Percentiles rank a stretch among this genome's conserved stretches.
Evolutionary conservation across 164 flowering plant species (phyloP).

Genomic region (Amborella trichopoda): DNA sequence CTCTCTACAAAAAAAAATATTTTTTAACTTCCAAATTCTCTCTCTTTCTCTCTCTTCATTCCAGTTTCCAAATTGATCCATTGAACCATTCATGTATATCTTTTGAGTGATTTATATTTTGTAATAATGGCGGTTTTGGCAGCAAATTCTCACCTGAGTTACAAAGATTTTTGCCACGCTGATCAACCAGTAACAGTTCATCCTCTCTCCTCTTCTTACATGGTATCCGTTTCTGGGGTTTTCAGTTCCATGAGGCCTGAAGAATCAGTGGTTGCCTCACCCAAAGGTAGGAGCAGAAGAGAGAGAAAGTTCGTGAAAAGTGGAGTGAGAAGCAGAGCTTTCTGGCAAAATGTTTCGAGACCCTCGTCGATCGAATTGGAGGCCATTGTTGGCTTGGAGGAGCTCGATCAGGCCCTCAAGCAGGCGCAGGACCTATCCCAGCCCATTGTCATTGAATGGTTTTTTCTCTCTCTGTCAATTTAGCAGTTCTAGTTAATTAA

Average conservation of each 20-base stretch:
- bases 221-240: too few relatives aligned
- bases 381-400: conserved; percentile 44
- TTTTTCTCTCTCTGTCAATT: conserved; percentile 2
- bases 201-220: too few relatives aligned
- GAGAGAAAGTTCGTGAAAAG: conserved; percentile 18
- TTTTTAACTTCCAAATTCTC: too few relatives aligned
- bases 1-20: too few relatives aligned
- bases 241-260: too few relatives aligned
- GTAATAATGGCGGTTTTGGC: conserved; percentile 58
- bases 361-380: conserved; percentile 61
- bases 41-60: too few relatives aligned
- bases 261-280: too few relatives aligned
- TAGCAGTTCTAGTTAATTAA: not conserved
- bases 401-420: conserved; percentile 50
- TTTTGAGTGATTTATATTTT: too few relatives aligned
- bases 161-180: conserved; percentile 24
- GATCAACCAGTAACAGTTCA: conserved; percentile 3
- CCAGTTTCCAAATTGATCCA: too few relatives aligned
- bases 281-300: conserved; percentile 11
- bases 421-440: conserved; percentile 43
- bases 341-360: conserved; percentile 43
- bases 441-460: conserved; percentile 84
- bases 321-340: conserved; percentile 27
- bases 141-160: conserved; percentile 43
- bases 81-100: too few relatives aligned